These are phyloP conservation scores for Thuidium tamariscinum DNA, from an alignment of 225 moss, liverwort and hornwort species.

Conservation along the genomic window DNA sequence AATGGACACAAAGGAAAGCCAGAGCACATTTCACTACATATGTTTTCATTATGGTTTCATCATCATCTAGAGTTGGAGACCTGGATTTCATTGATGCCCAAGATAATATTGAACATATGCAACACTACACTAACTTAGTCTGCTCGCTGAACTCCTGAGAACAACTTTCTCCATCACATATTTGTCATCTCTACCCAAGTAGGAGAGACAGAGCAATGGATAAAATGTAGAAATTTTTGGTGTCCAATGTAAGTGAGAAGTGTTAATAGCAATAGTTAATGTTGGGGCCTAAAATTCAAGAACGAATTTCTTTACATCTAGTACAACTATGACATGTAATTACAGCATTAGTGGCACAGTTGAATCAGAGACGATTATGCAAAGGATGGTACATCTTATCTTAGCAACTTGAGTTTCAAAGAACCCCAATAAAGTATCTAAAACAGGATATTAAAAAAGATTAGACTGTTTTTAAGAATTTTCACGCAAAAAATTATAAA, in stretches of 20 bases:
- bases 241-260: background rate
- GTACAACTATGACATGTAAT: background rate
- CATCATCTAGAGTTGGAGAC: background rate
- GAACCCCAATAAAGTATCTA: background rate
- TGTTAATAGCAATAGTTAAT: background rate
- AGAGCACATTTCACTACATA: background rate
- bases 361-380: background rate
- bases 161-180: background rate
- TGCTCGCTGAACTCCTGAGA: background rate
- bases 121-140: background rate
- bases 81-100: background rate
- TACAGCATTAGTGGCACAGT: background rate
- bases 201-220: background rate
- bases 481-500: background rate
- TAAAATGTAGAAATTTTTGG: background rate
- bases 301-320: background rate
- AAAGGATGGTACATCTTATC: background rate
- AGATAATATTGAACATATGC: background rate
- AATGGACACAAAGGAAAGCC: background rate
- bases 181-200: background rate
- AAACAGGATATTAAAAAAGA: background rate
- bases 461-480: too few relatives aligned
- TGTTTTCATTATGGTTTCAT: background rate
- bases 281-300: background rate
- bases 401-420: background rate